Base-by-base conservation (phyloP, 495 filamentous ascomycete species). In the Sabuloglossum arenarium region DNA sequence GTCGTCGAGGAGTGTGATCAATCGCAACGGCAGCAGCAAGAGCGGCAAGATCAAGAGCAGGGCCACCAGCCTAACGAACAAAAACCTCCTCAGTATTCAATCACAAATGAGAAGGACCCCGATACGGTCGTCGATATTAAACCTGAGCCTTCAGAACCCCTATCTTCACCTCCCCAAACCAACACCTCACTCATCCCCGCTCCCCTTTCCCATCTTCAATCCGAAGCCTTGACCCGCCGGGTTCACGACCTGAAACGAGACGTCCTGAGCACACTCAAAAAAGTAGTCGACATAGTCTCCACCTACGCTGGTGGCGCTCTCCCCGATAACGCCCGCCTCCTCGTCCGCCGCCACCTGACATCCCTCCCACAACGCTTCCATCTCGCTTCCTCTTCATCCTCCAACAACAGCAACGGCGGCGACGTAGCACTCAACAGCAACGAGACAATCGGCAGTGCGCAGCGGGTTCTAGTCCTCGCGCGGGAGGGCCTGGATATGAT, bases 401-500 rank as follows among this genome's bases (percentile, higher is more conserved):
- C 29, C 10, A 46, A n/a, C 28, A 8, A 25, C 6, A 55, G 68
- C 70, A 19, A 65, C 69, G 8, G 50, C 65, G 0, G 62, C 61
- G 9, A 61, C 67, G 1, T 59, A 66, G 4, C 70, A 23, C 16
- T n/a, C 16, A 10, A 1, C 32, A 47, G 57, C 61, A 54, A 58
- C 63, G 54, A 43, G 60, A 74, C 47, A 67, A 77, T 59, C 9
- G 62, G 72, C 27, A 70, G 74, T 21, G 85, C 85, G 2, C 77
- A 83, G 58, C 70, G 80, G 16, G 86, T 88, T 32, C 61, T 95
- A 11, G 79, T 88, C 0, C 76, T 97, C 30, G 88, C 87, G 1
- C 83, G 82, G 58, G 88, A 94, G 65, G 85, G 86, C 1, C 73
- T 97, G 24, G 85, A 93, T 60, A 90, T 94, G 77, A 84, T 95